Conservation (phyloP, 2,329 filamentous ascomycete species). For the Paradendryphiella salina region DNA sequence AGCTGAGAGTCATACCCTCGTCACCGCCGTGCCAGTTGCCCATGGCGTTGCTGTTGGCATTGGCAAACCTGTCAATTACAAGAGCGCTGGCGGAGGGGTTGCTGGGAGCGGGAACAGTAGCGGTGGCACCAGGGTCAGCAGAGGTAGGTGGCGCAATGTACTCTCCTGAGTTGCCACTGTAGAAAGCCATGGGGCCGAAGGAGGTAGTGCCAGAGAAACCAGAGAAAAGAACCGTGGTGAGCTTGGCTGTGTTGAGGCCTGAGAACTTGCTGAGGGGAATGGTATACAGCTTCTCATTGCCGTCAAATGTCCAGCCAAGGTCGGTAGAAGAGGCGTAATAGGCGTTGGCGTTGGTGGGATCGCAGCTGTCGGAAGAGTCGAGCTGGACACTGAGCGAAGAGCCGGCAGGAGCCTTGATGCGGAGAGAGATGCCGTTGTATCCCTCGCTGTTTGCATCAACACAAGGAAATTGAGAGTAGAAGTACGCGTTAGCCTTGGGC, state of each 20-base stretch:
- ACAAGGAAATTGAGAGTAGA: conserved; percentile 62
- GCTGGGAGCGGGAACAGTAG: conserved; percentile 56
- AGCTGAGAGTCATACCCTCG: conserved; percentile 59
- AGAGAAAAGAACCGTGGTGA: conserved; percentile 58
- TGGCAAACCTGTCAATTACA: conserved; percentile 65
- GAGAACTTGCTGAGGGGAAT: conserved; percentile 60
- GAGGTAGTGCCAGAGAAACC: conserved; percentile 54
- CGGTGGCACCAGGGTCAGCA: conserved; percentile 49
- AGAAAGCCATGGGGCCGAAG: conserved; percentile 61
- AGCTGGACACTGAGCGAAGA: conserved; percentile 59
- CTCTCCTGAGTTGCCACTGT: conserved; percentile 59
- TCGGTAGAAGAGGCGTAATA: conserved; percentile 51
- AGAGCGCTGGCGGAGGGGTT: conserved; percentile 54
- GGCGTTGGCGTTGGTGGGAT: conserved; percentile 44
- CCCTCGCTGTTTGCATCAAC: conserved; percentile 52
- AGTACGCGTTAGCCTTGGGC: conserved; percentile 57
- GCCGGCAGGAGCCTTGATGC: conserved; percentile 58
- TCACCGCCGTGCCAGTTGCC: conserved; percentile 69
- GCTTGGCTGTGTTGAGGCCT: conserved; percentile 56
- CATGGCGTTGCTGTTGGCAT: conserved; percentile 59
- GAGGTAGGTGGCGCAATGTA: conserved; percentile 54
- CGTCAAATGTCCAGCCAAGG: conserved; percentile 64
- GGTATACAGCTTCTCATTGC: conserved; percentile 62
- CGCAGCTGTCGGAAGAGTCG: conserved; percentile 54
- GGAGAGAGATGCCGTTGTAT: conserved; percentile 61